Evolutionary conservation across 1,139 yeast genomes (phyloP), one percentile per base, ranked within the genome.

Genomic region (Candida labiduridarum): DNA sequence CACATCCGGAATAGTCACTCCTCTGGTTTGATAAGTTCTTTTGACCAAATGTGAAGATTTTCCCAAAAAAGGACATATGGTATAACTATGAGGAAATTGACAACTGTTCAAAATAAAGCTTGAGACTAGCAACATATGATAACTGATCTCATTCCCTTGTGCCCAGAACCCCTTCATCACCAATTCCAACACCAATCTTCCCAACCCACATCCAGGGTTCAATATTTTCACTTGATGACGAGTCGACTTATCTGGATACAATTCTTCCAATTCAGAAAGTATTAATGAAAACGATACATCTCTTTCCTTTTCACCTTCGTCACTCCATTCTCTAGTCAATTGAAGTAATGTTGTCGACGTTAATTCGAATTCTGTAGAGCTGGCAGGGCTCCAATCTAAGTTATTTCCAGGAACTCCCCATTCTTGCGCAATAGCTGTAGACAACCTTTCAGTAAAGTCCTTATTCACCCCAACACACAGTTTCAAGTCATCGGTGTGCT

Each of bases 101-200:
- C 83, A 74, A 50, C 76, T 76, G 60, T 89, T 89, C 27, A 90
- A 65, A 8, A 90, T 66, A 55, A 75, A 85, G 57, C 81, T 82
- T 11, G 95, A 86, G 9, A 85, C 76, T 18, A 87, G 67, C 3
- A 89, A 69, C 96, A 90, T 89, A 60, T 87, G 95, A 60, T 84
- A 86, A 19, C 94, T 85, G 59, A 85, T 81, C 62, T 91, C 97
- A 64, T 89, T 90, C 0, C 96, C 97, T 57, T 88, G 91, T n/a
- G 87, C 82, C 66, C 78, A 68, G 63, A 85, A 89, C 1, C 96
- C 96, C 49, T 75, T 60, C 30, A 64, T 66, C 1, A 89, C 89
- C 47, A 89, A 68, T 46, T 90, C 96, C 50, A 81, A 77, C n/a
- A 89, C 87, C 52, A 89, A 65, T 49, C 96, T 66, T 0, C 95